phyloP scores from a whole-genome alignment of 139 green algal genomes.

The Chloropicon primus region DNA sequence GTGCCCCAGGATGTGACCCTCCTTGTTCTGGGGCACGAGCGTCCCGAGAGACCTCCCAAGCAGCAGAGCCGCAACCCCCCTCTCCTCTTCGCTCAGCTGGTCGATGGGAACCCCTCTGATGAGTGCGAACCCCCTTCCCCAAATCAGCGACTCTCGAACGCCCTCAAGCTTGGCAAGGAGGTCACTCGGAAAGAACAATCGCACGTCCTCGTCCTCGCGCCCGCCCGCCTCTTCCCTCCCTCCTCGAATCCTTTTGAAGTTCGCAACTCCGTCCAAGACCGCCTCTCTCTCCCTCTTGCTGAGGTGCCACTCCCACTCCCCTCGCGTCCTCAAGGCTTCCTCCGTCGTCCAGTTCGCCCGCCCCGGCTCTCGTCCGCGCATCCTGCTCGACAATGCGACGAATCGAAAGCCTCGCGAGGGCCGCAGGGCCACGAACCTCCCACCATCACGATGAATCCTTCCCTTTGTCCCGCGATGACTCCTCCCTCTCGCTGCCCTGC shows the following conservation, averaged over 20 bases:
- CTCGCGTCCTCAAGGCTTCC: neutral
- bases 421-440: no score
- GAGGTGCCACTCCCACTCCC: neutral
- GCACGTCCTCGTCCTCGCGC: no score
- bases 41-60: conserved; percentile 42
- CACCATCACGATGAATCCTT: no score
- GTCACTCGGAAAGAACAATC: neutral
- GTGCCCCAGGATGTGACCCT: conserved; percentile 51
- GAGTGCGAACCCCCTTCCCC: conserved; percentile 41
- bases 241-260: neutral
- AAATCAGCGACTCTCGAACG: neutral
- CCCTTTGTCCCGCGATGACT: no score
- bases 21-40: conserved; percentile 35
- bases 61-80: conserved; percentile 28
- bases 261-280: neutral
- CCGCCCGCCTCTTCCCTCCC: neutral
- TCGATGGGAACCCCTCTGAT: conserved; percentile 35
- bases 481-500: no score
- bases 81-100: conserved; percentile 28
- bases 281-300: neutral
- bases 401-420: neutral
- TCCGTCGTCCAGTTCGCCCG: neutral
- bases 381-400: neutral
- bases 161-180: neutral
- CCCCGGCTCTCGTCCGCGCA: neutral